Evolutionary conservation across 768 basidiomycete genomes (phyloP).

Genomic region (Boletus pseudopeckii): DNA sequence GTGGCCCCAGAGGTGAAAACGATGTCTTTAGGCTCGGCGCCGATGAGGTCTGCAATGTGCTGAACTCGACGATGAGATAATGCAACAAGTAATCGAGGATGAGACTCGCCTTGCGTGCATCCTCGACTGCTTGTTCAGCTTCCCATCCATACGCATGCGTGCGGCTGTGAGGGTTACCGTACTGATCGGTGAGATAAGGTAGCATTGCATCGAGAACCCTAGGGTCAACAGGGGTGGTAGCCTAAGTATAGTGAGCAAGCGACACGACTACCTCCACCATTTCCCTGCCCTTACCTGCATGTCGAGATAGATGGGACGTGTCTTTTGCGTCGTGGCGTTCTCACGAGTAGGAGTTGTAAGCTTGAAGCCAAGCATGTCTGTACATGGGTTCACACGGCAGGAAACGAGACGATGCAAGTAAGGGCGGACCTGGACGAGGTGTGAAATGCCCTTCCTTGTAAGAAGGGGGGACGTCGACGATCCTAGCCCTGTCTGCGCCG

Average conservation of each 20-base stretch:
- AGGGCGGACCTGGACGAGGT: constrained; percentile 58
- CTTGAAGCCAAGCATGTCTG: constrained; percentile 91
- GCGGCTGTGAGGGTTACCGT: constrained; percentile 96
- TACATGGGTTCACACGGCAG: constrained; percentile 1
- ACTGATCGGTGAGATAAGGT: constrained; percentile 92
- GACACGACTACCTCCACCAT: not conserved
- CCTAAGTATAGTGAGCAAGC: constrained; percentile 44
- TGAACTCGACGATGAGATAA: constrained; percentile 29
- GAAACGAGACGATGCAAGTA: not conserved
- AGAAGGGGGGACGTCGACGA: constrained; percentile 75
- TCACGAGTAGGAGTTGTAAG: constrained; percentile 62
- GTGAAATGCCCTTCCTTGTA: constrained; percentile 68
- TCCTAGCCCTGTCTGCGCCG: constrained; percentile 74
- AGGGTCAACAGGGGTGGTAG: constrained; percentile 96
- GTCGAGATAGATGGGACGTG: constrained; percentile 93
- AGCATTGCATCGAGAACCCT: constrained; percentile 97
- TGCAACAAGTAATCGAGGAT: constrained; percentile 6
- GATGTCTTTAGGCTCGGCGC: constrained; percentile 93
- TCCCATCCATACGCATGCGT: constrained; percentile 99
- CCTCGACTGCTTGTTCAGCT: constrained; percentile 91
- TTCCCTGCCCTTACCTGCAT: constrained; percentile 68
- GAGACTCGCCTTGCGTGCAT: constrained; percentile 69
- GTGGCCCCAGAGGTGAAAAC: constrained; percentile 98
- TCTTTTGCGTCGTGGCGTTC: constrained; percentile 53
- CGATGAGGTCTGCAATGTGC: constrained; percentile 90